phyloP scores from a whole-genome alignment of 2,329 filamentous ascomycete genomes.

The Gliomastix tumulicola region DNA sequence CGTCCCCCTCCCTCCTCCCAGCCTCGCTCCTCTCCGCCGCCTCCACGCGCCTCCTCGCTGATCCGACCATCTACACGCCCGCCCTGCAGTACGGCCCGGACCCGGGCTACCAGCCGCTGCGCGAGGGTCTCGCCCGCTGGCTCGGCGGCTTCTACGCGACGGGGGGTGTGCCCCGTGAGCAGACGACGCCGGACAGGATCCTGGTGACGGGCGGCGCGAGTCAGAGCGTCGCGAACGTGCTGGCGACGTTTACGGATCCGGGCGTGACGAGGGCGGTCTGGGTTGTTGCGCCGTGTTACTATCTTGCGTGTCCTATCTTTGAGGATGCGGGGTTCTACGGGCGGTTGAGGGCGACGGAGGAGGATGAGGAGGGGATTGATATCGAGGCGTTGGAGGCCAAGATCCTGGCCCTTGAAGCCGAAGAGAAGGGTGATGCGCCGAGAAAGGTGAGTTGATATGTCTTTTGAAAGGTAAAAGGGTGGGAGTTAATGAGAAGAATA shows the following conservation, averaged over 20 bases:
- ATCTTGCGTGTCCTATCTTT: constrained; percentile 79
- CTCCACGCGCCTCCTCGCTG: constrained; percentile 51
- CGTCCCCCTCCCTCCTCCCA: constrained; percentile 56
- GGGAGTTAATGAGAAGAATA: constrained; percentile 8
- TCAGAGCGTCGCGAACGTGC: constrained; percentile 70
- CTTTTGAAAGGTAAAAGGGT: too few species aligned
- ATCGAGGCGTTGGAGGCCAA: constrained; percentile 38
- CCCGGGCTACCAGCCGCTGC: constrained; percentile 63
- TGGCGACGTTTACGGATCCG: constrained; percentile 77
- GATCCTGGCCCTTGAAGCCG: constrained; percentile 20
- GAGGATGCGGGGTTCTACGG: constrained; percentile 69
- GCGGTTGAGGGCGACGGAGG: constrained; percentile 61
- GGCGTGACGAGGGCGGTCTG: constrained; percentile 68
- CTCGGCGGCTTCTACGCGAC: constrained; percentile 54
- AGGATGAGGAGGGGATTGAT: constrained; percentile 73
- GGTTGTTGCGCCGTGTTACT: constrained; percentile 78
- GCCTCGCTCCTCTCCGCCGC: constrained; percentile 54
- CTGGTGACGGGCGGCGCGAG: constrained; percentile 80
- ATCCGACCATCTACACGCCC: constrained; percentile 49
- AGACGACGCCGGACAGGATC: constrained; percentile 50
- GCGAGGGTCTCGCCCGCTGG: constrained; percentile 64
- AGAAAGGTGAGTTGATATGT: too few species aligned
- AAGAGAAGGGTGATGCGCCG: too few species aligned
- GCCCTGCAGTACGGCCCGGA: constrained; percentile 78
- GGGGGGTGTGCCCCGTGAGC: too few species aligned